Conservation (phyloP, 768 basidiomycete genomes). For the Mycena indigotica region DNA sequence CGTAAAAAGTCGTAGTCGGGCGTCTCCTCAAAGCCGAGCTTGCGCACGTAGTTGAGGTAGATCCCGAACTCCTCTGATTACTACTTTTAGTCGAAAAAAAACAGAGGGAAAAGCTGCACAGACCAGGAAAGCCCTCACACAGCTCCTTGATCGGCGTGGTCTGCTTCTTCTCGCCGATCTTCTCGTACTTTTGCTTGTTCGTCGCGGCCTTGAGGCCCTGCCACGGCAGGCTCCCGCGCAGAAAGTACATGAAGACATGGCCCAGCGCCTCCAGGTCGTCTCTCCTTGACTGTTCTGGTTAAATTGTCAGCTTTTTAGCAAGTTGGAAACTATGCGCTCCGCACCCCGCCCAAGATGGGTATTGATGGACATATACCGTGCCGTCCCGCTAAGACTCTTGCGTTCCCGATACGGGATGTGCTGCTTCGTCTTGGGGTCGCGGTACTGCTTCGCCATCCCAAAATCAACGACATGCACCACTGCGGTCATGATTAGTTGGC, state of each 20-base stretch:
- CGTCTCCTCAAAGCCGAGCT: slow-evolving; percentile 97
- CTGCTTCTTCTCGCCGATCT: slow-evolving; percentile 99
- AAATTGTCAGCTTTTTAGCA: slow-evolving; percentile 2
- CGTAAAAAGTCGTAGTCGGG: slow-evolving; percentile 98
- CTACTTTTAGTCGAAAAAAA: slow-evolving; percentile 1
- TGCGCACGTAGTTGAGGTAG: slow-evolving; percentile 98
- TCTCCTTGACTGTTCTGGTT: slow-evolving; percentile 82
- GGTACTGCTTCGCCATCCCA: slow-evolving; percentile 99
- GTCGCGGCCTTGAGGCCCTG: slow-evolving; percentile 99
- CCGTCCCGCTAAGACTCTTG: slow-evolving; percentile 95
- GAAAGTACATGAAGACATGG: slow-evolving; percentile 99
- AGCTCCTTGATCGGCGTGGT: slow-evolving; percentile 97
- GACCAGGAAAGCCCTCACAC: slow-evolving; percentile 93
- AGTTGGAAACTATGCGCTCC: slow-evolving; percentile 21
- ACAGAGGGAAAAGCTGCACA: slow-evolving; percentile 25
- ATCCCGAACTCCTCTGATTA: slow-evolving; percentile 98
- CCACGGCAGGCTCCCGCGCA: slow-evolving; percentile 96
- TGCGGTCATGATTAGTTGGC: no score
- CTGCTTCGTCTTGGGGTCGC: slow-evolving; percentile 98
- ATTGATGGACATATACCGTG: slow-evolving; percentile 99
- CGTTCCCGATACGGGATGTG: slow-evolving; percentile 99
- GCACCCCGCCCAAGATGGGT: slow-evolving; percentile 95
- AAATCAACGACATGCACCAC: slow-evolving; percentile 96
- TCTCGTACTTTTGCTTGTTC: slow-evolving; percentile 99
- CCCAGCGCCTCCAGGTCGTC: slow-evolving; percentile 99